Percentiles rank a stretch among this genome's conserved stretches.
phyloP scores from a whole-genome alignment of 2,329 filamentous ascomycete species.

The Botrytis hyacinthi region DNA sequence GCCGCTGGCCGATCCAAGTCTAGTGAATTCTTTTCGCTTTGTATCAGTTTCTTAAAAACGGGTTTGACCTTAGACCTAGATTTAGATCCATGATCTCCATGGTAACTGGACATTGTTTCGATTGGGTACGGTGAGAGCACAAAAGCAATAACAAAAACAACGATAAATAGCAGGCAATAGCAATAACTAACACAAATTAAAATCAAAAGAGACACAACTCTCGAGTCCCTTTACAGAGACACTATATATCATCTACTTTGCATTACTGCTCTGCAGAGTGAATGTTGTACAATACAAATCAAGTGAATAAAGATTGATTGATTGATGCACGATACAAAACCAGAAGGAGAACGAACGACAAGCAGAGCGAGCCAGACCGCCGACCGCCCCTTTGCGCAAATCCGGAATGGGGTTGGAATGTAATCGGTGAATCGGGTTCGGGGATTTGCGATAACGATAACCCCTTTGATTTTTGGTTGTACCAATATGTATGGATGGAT shows the following conservation, averaged over 20 bases:
- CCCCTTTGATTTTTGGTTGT: not conserved
- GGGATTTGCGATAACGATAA: constrained; percentile 17
- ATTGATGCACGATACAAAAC: constrained; percentile 19
- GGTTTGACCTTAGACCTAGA: constrained; percentile 47
- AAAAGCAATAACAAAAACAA: constrained; percentile 5
- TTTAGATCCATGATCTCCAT: constrained; percentile 30
- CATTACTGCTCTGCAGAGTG: constrained; percentile 25
- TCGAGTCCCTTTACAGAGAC: constrained; percentile 17
- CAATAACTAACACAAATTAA: constrained; percentile 11
- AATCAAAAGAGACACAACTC: constrained; percentile 2
- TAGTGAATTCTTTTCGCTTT: constrained; percentile 60
- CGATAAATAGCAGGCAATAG: constrained; percentile 1
- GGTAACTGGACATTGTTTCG: constrained; percentile 32
- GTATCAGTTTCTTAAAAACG: constrained; percentile 55
- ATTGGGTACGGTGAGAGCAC: constrained; percentile 11
- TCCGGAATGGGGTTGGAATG: constrained; percentile 11
- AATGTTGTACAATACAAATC: constrained; percentile 17
- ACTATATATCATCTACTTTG: constrained; percentile 21
- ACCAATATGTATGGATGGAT: not conserved
- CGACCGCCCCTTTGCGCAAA: constrained; percentile 14
- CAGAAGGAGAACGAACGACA: not conserved
- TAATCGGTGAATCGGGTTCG: constrained; percentile 1
- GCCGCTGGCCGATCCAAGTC: constrained; percentile 61
- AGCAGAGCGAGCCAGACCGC: constrained; percentile 1
- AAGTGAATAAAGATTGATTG: constrained; percentile 1